Conservation (phyloP, 352 stramenopile species). For the Phytopythium kandeliae region DNA sequence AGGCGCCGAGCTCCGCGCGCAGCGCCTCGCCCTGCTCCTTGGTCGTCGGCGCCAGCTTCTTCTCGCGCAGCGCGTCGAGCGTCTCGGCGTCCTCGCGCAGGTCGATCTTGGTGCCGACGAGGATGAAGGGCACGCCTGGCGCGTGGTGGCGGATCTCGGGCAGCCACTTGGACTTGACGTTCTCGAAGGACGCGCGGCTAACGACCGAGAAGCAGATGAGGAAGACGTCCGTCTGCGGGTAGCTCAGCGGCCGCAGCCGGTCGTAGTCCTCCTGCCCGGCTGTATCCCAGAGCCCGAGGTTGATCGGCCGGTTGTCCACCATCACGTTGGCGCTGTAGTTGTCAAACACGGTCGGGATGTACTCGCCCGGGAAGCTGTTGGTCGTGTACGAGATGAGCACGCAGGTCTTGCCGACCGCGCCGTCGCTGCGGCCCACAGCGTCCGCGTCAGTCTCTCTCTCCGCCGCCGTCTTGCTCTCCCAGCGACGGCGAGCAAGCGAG, state of each 20-base stretch:
- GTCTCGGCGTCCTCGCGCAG: constrained; percentile 88
- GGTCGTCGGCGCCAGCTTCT: constrained; percentile 70
- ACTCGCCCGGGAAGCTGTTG: constrained; percentile 95
- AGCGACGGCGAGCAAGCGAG: background rate
- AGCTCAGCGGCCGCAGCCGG: constrained; percentile 91
- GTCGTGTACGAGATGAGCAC: constrained; percentile 97
- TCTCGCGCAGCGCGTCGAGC: constrained; percentile 84
- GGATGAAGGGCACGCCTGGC: constrained; percentile 91
- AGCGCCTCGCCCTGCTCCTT: constrained; percentile 81
- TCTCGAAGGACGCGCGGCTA: constrained; percentile 87
- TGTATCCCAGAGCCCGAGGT: constrained; percentile 96
- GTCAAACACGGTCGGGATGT: constrained; percentile 96
- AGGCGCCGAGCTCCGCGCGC: constrained; percentile 87
- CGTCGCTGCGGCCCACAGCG: constrained; percentile 68
- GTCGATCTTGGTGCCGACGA: constrained; percentile 95
- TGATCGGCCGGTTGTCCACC: constrained; percentile 94
- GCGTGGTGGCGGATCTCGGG: constrained; percentile 88
- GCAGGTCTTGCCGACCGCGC: constrained; percentile 95
- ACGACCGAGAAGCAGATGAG: constrained; percentile 96
- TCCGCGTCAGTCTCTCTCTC: constrained; percentile 6
- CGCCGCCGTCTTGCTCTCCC: background rate
- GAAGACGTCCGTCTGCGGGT: constrained; percentile 96
- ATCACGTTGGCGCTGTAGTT: constrained; percentile 93
- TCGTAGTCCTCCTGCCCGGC: constrained; percentile 97
- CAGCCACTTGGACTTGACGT: constrained; percentile 93